phyloP scores from a whole-genome alignment of 805 yeast genomes.

The Naumovozyma castellii region DNA sequence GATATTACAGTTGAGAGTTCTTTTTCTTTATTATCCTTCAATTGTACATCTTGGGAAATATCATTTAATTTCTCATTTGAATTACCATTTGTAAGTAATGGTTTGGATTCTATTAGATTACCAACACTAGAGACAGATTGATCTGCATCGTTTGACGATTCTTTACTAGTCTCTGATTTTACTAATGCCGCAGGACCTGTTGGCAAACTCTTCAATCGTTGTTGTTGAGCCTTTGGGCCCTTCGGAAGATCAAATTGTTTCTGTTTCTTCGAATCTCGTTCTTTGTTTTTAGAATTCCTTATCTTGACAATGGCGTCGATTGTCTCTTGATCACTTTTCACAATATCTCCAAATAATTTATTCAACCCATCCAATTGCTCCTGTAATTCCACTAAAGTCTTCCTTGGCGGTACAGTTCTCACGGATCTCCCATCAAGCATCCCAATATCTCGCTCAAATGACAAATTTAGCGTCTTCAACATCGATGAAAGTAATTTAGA shows the following conservation, averaged over 20 bases:
- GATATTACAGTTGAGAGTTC: background rate
- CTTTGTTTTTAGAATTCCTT: slow-evolving; percentile 6
- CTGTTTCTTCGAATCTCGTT: background rate
- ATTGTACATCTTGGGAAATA: too few relatives aligned
- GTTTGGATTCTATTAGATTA: too few relatives aligned
- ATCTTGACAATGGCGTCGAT: slow-evolving; percentile 13
- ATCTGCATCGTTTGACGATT: background rate
- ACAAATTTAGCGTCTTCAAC: slow-evolving; percentile 41
- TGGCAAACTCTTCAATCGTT: background rate
- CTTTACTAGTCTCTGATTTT: background rate
- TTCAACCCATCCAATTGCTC: slow-evolving; percentile 27
- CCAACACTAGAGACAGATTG: too few relatives aligned
- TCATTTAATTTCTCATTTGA: too few relatives aligned
- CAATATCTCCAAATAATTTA: slow-evolving; percentile 15
- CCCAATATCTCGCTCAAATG: slow-evolving; percentile 53
- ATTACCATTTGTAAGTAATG: too few relatives aligned
- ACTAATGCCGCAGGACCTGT: background rate
- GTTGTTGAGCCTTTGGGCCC: slow-evolving; percentile 2
- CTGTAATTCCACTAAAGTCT: slow-evolving; percentile 37
- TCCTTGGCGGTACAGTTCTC: slow-evolving; percentile 33
- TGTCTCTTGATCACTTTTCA: slow-evolving; percentile 16
- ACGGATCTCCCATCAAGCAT: slow-evolving; percentile 50
- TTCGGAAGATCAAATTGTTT: slow-evolving; percentile 1
- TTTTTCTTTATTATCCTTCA: background rate
- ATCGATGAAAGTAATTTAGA: slow-evolving; percentile 40